Evolutionary conservation across 306 rosid species (phyloP).

Genomic region (Cicer judaicum): DNA sequence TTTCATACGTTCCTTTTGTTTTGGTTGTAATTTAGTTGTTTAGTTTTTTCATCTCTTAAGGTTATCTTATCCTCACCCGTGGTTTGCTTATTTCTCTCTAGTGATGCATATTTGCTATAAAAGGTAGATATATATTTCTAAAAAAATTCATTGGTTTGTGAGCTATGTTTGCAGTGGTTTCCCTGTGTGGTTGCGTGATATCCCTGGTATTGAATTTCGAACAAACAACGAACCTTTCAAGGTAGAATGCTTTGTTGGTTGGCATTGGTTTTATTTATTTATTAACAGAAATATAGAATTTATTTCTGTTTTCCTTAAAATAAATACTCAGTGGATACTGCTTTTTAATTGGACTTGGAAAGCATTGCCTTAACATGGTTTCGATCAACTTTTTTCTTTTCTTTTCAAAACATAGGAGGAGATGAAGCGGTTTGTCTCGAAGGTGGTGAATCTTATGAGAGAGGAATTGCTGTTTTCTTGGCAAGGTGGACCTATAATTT

Average conservation of each 20-base stretch:
- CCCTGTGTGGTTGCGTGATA: conserved; percentile 98
- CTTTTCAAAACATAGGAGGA: conserved; percentile 59
- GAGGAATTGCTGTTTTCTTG: conserved; percentile 82
- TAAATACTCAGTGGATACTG: neutral
- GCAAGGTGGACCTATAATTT: conserved; percentile 97
- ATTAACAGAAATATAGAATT: conserved; percentile 9
- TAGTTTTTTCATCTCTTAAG: too few species aligned
- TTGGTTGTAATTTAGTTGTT: conserved; percentile 9
- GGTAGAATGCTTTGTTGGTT: conserved; percentile 58
- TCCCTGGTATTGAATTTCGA: conserved; percentile 92
- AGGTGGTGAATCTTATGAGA: conserved; percentile 82
- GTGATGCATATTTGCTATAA: conserved; percentile 21
- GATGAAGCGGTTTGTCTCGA: conserved; percentile 87
- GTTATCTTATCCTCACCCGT: neutral
- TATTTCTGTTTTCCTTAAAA: neutral
- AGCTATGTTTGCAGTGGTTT: conserved; percentile 74
- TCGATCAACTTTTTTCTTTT: conserved; percentile 12
- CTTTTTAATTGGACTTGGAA: conserved; percentile 35
- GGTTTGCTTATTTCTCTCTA: conserved; percentile 6
- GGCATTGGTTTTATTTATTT: neutral
- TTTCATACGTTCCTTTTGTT: conserved; percentile 20
- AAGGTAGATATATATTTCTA: conserved; percentile 20
- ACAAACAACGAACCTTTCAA: conserved; percentile 91
- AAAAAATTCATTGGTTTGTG: conserved; percentile 22
- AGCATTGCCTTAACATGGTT: conserved; percentile 30